These are phyloP conservation scores for Dactylellina leptospora DNA, from an alignment of 2,329 filamentous ascomycete genomes.

Conservation along the genomic window DNA sequence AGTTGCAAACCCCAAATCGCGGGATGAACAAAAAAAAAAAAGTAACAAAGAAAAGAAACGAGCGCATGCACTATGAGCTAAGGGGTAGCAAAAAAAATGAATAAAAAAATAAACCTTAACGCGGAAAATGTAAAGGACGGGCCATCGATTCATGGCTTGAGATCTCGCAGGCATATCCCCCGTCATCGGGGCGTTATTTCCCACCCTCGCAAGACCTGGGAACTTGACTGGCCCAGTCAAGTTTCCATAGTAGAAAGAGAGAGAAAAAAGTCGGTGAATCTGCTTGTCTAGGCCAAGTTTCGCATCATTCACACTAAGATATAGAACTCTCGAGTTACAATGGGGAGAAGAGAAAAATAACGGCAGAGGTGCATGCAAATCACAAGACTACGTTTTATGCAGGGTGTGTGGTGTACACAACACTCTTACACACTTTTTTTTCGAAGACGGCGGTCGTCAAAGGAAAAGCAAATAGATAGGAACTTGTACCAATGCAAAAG, in stretches of 20 bases:
- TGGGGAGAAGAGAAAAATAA: conserved; percentile 1
- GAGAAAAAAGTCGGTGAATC: no score
- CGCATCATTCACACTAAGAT: no score
- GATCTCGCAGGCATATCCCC: conserved; percentile 40
- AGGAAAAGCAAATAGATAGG: background rate
- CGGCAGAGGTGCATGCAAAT: conserved; percentile 7
- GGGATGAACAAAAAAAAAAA: no score
- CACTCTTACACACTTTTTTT: background rate
- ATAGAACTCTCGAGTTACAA: background rate
- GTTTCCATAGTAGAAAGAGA: no score
- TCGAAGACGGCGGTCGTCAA: background rate
- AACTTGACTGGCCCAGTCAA: no score
- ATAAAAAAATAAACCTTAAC: background rate
- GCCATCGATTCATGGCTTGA: background rate
- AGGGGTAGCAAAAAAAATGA: no score
- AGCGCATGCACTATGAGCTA: no score
- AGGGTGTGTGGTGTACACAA: no score
- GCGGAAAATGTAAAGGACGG: background rate
- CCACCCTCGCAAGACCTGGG: no score
- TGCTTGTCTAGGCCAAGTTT: no score
- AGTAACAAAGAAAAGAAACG: no score
- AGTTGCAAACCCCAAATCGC: no score
- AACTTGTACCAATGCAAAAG: background rate
- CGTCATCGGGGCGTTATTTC: conserved; percentile 12
- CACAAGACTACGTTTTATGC: background rate